Evolutionary conservation across 2,329 filamentous ascomycete species (phyloP).

Genomic region (Scopulariopsis brevicaulis): DNA sequence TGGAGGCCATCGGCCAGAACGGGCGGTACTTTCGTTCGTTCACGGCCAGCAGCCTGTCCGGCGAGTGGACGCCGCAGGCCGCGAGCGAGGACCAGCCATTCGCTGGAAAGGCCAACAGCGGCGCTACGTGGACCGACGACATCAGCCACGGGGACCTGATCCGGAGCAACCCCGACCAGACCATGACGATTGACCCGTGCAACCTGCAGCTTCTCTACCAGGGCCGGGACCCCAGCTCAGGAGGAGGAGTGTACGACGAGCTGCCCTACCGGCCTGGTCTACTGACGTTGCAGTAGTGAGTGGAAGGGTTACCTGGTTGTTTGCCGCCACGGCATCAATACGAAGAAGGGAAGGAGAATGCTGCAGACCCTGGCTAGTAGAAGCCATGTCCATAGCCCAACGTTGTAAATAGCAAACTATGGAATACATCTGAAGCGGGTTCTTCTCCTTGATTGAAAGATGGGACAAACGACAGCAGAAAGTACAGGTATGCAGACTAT

Average conservation of each 20-base stretch:
- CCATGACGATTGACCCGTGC: conserved; percentile 50
- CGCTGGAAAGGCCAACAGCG: conserved; percentile 56
- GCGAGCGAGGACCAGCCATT: conserved; percentile 45
- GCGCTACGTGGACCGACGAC: conserved; percentile 53
- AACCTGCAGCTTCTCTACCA: conserved; percentile 56
- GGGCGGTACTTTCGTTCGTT: conserved; percentile 59
- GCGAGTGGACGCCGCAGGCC: conserved; percentile 47
- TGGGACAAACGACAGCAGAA: too few species aligned
- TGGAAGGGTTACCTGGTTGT: background rate
- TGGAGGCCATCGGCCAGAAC: conserved; percentile 44
- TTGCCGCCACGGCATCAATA: too few species aligned
- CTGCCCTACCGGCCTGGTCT: conserved; percentile 44
- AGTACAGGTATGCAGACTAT: too few species aligned
- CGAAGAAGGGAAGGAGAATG: too few species aligned
- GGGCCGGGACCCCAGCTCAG: conserved; percentile 31
- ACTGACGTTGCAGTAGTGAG: conserved; percentile 24
- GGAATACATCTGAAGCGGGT: too few species aligned
- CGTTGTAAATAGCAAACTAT: too few species aligned
- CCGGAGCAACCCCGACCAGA: conserved; percentile 31
- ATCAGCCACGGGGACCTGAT: conserved; percentile 56
- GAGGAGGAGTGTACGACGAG: conserved; percentile 32
- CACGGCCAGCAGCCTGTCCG: conserved; percentile 42
- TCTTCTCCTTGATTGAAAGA: too few species aligned
- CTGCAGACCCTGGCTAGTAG: too few species aligned
- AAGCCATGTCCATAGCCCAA: too few species aligned